These are phyloP conservation scores for Cystobasidiaceae sp. DNA, from an alignment of 1,284 basidiomycete species.

Conservation along the genomic window DNA sequence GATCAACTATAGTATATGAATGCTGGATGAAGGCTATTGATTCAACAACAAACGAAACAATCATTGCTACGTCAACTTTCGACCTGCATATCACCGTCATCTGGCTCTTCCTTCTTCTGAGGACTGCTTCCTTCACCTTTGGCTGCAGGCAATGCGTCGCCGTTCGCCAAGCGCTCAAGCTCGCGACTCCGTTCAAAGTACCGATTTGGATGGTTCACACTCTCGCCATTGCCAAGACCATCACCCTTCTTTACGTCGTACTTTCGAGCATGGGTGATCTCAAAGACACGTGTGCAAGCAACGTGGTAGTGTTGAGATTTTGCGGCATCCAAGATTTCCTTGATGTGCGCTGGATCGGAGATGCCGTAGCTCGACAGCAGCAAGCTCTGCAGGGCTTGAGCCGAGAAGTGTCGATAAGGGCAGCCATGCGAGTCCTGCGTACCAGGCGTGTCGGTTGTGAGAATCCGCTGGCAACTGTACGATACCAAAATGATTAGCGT, in stretches of 20 bases:
- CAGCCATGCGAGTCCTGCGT: slow-evolving; percentile 79
- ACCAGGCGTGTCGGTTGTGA: slow-evolving; percentile 69
- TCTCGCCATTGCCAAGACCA: slow-evolving; percentile 79
- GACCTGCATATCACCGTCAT: slow-evolving; percentile 1
- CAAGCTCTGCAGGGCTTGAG: slow-evolving; percentile 74
- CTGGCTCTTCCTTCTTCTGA: slow-evolving; percentile 23
- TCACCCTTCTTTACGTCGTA: slow-evolving; percentile 79
- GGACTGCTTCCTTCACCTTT: background rate
- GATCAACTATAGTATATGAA: background rate
- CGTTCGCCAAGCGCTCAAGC: slow-evolving; percentile 39
- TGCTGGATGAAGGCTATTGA: background rate
- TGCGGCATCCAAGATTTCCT: slow-evolving; percentile 79
- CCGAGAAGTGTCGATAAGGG: slow-evolving; percentile 86
- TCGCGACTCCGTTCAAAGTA: slow-evolving; percentile 54
- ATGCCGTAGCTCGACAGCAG: slow-evolving; percentile 68
- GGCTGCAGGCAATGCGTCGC: background rate
- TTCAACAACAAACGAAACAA: background rate
- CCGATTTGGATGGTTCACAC: slow-evolving; percentile 90
- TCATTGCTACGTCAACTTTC: slow-evolving; percentile 2
- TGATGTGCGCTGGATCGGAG: slow-evolving; percentile 62
- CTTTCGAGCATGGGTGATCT: slow-evolving; percentile 70
- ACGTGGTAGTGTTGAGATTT: slow-evolving; percentile 85
- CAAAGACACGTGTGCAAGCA: slow-evolving; percentile 94
- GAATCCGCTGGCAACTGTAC: slow-evolving; percentile 79
- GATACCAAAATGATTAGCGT: background rate